Conservation (phyloP, 768 basidiomycete species). For the Amanita rubescens region DNA sequence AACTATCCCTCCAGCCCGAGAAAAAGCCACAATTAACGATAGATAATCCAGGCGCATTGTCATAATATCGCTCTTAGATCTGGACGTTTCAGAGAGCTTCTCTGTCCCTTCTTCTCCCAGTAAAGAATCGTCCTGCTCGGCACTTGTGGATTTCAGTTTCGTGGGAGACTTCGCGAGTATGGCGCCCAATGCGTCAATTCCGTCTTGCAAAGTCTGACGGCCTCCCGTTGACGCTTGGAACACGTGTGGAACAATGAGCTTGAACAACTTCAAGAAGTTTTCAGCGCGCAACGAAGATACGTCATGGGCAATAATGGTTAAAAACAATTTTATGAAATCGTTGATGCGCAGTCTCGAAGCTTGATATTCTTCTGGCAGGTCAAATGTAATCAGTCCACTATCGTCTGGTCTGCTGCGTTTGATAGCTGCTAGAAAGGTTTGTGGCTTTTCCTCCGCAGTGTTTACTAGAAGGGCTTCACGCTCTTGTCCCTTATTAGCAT, state of each 20-base stretch:
- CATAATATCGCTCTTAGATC: constrained; percentile 43
- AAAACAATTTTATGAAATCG: constrained; percentile 61
- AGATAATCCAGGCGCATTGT: constrained; percentile 64
- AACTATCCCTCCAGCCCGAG: constrained; percentile 42
- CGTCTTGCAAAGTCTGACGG: constrained; percentile 52
- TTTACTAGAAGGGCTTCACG: constrained; percentile 61
- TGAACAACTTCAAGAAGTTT: constrained; percentile 58
- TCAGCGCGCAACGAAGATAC: constrained; percentile 59
- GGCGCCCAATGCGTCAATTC: constrained; percentile 57
- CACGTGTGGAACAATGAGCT: constrained; percentile 46
- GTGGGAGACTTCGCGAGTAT: constrained; percentile 41
- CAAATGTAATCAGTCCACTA: constrained; percentile 32
- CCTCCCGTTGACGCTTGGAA: constrained; percentile 49
- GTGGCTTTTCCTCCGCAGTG: constrained; percentile 68
- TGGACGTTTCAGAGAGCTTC: constrained; percentile 33
- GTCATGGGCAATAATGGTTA: constrained; percentile 77
- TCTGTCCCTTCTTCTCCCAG: constrained; percentile 23
- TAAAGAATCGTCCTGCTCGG: constrained; percentile 13
- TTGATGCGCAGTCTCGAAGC: constrained; percentile 49
- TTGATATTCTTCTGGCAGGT: constrained; percentile 56
- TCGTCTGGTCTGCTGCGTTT: constrained; percentile 36
- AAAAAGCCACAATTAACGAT: constrained; percentile 41
- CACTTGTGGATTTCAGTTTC: constrained; percentile 38
- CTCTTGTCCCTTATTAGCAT: constrained; percentile 57
- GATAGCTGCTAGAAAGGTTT: constrained; percentile 54